Conservation (phyloP, 1,284 basidiomycete genomes). For the Moesziomyces aphidis region DNA sequence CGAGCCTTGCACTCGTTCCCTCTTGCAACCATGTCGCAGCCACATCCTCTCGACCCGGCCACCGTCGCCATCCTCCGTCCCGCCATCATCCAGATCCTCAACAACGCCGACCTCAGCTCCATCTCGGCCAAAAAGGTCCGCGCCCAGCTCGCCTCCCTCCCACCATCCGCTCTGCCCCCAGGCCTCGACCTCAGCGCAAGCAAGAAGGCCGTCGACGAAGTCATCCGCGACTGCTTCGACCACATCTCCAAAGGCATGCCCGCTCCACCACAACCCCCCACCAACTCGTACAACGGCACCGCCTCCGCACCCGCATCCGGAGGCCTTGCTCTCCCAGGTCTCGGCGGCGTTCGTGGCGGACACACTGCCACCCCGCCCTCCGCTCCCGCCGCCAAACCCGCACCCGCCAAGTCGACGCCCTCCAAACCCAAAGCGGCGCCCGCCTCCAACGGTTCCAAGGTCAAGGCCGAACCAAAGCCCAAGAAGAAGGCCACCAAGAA, state of each 20-base stretch:
- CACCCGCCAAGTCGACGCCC: conserved; percentile 5
- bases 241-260: conserved; percentile 51
- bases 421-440: conserved; percentile 14
- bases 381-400: conserved; percentile 33
- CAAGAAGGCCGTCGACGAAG: conserved; percentile 59
- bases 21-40: conserved; percentile 37
- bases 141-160: conserved; percentile 49
- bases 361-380: conserved; percentile 27
- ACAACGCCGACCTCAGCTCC: conserved; percentile 58
- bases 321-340: conserved; percentile 56
- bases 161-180: conserved; percentile 46
- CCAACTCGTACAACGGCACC: conserved; percentile 24
- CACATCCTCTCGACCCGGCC: conserved; percentile 35
- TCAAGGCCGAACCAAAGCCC: conserved; percentile 46
- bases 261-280: conserved; percentile 36
- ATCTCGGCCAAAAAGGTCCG: conserved; percentile 62
- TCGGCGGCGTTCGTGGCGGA: conserved; percentile 52
- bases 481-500: conserved; percentile 61
- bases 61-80: conserved; percentile 49
- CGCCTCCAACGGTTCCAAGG: conserved; percentile 38
- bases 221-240: conserved; percentile 62
- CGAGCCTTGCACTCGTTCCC: too few relatives aligned
- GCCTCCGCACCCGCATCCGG: conserved; percentile 37
- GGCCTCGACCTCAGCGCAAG: conserved; percentile 53
- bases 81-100: conserved; percentile 61